These are phyloP conservation scores for Avena insularis DNA, from an alignment of 176 grass and related monocot genomes.

Conservation along the genomic window DNA sequence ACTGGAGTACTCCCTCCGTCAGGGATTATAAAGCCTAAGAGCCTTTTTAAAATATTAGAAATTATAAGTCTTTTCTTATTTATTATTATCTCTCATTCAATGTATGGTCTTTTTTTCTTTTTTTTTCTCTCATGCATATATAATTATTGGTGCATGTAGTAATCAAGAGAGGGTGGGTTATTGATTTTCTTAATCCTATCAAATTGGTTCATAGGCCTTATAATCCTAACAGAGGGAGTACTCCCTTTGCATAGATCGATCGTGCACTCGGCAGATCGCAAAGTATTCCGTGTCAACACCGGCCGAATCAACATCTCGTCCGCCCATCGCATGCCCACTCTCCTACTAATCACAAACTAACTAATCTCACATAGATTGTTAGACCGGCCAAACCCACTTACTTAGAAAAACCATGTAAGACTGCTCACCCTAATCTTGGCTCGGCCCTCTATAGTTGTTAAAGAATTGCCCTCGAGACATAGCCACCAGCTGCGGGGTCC, in stretches of 20 bases:
- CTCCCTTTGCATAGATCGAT: slow-evolving; percentile 9
- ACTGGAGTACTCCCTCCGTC: no score
- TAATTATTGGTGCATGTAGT: no score
- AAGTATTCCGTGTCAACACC: slow-evolving; percentile 18
- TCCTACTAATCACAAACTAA: background rate
- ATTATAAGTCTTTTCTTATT: no score
- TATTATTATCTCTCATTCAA: no score
- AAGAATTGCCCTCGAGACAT: background rate
- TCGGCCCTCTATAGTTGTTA: background rate
- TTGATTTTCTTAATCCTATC: no score
- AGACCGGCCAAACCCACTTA: slow-evolving; percentile 37
- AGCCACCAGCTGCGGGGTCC: background rate
- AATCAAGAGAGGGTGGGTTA: no score
- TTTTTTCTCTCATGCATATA: no score
- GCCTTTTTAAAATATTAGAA: no score
- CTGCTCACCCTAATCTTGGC: background rate
- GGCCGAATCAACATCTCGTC: slow-evolving; percentile 36
- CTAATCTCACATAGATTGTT: background rate
- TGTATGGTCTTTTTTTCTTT: no score
- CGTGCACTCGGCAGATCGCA: background rate
- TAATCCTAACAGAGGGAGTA: no score
- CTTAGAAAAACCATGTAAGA: background rate
- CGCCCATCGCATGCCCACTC: slow-evolving; percentile 24
- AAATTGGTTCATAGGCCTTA: no score
- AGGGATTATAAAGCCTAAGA: no score